Base-by-base conservation (phyloP, 1,284 basidiomycete genomes). In the Bondarzewia mesenterica region DNA sequence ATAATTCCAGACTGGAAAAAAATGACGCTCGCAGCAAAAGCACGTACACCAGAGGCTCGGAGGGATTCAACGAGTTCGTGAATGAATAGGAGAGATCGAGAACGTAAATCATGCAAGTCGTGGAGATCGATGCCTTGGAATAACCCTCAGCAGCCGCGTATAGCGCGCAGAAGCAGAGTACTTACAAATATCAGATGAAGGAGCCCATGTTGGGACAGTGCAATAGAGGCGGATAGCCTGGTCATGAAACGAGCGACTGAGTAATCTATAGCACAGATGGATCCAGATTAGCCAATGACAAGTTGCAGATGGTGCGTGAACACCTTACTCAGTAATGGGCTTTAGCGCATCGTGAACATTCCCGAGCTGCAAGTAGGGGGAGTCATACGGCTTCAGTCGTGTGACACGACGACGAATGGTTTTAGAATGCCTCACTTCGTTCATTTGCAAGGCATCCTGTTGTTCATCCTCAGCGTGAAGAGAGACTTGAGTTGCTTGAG, bases 81-180 rank as follows among this genome's bases (percentile, higher is more conserved):
- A 36, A 85, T 72, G 62, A 85, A 80, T 25, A 75, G 55, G n/a
- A 86, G 69, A 37, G 77, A 77, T 42, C 79, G 75, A 38, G 79
- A 73, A 37, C 78, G 71, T 55, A 86, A 62, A 58, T 85, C 73
- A 55, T 82, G 67, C 57, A 87, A 69, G 69, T 88, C 75, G 63
- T 87, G 69, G 47, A 88, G 68, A 61, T 84, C 82, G 53, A 75
- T 61, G 58, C 72, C 82, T 84, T 39, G 20, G 27, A 27, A 23
- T 15, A 46, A 38, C 26, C 44, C n/a, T n/a, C n/a, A n/a, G 42
- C 48, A 37, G 48, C 38, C 2, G 32, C 21, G 39, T 47, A 35
- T 29, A 48, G 14, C 23, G 41, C 51, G 6, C 47, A 40, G 27
- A 12, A 22, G 38, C 38, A 38, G 38, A 15, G 37, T 49, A 63